Percentiles rank a stretch among this genome's conserved stretches.
Conservation (phyloP, 768 basidiomycete genomes). For the Termitomyces sp. region DNA sequence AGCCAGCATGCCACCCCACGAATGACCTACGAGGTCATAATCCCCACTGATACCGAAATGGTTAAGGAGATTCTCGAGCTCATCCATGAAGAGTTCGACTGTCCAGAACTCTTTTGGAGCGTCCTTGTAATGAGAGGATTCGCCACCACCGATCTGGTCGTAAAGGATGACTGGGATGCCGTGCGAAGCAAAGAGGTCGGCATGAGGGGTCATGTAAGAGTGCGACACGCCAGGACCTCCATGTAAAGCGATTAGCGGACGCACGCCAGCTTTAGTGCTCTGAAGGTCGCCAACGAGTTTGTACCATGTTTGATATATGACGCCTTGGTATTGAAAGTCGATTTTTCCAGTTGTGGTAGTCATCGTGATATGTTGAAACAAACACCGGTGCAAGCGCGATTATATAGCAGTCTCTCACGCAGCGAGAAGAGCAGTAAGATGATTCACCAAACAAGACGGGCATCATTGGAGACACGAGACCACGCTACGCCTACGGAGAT, state of each 20-base stretch:
- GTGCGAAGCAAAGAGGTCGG: slow-evolving; percentile 17
- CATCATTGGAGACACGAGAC: background rate
- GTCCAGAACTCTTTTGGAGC: slow-evolving; percentile 32
- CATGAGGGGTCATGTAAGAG: slow-evolving; percentile 31
- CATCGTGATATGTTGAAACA: background rate
- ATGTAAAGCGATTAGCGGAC: slow-evolving; percentile 35
- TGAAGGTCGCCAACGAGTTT: slow-evolving; percentile 10
- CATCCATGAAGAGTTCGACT: slow-evolving; percentile 42
- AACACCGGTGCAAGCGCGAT: background rate
- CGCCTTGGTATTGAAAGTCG: slow-evolving; percentile 9
- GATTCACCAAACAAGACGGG: background rate
- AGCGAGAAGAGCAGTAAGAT: background rate
- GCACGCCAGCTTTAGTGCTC: slow-evolving; percentile 3
- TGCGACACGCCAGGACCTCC: slow-evolving; percentile 40
- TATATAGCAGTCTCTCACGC: background rate
- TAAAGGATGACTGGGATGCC: slow-evolving; percentile 42
- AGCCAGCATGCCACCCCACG: slow-evolving; percentile 53
- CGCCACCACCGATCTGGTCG: slow-evolving; percentile 43
- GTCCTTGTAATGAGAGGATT: slow-evolving; percentile 36
- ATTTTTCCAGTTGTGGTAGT: slow-evolving; percentile 8
- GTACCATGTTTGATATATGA: slow-evolving; percentile 14
- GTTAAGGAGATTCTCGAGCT: slow-evolving; percentile 44
- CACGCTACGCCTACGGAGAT: background rate
- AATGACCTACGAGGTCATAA: slow-evolving; percentile 48
- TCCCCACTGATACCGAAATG: slow-evolving; percentile 31